Conservation (phyloP, 148 eudicot genomes). For the Salicornia ramosissima region DNA sequence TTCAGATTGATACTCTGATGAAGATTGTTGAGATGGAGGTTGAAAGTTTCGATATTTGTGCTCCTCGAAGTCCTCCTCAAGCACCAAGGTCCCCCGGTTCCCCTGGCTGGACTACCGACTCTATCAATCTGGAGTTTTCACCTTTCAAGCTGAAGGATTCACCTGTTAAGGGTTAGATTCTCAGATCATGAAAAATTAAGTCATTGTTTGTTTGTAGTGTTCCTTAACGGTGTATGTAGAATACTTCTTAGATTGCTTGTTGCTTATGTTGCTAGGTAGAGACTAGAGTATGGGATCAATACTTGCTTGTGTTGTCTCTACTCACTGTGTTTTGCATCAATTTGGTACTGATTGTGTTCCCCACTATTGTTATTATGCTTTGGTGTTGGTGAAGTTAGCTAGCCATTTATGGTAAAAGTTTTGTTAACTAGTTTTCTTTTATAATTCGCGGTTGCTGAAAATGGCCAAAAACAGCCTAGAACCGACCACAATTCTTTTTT, state of each 20-base stretch:
- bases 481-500: too few species aligned
- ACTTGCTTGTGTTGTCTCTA: constrained; percentile 26
- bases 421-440: too few species aligned
- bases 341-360: not conserved
- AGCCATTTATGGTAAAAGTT: too few species aligned
- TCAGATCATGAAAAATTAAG: too few species aligned
- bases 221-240: not conserved
- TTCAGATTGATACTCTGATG: constrained; percentile 12
- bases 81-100: constrained; percentile 19
- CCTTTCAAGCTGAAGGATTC: constrained; percentile 28
- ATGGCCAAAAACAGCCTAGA: too few species aligned
- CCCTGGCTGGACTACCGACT: constrained; percentile 19
- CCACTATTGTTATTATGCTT: too few species aligned
- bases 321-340: not conserved
- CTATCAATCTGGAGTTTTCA: constrained; percentile 12
- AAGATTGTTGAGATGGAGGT: constrained; percentile 18
- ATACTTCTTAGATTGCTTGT: not conserved
- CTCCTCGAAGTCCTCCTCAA: constrained; percentile 22
- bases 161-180: not conserved
- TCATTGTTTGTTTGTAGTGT: not conserved
- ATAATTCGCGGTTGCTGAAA: too few species aligned
- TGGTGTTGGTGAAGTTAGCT: too few species aligned
- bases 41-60: constrained; percentile 2
- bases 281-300: too few species aligned
- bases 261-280: constrained; percentile 4